Percentiles rank a stretch among this genome's conserved stretches.
These are phyloP conservation scores for Aphanomyces cochlioides DNA, from an alignment of 352 stramenopile species.

Conservation along the genomic window DNA sequence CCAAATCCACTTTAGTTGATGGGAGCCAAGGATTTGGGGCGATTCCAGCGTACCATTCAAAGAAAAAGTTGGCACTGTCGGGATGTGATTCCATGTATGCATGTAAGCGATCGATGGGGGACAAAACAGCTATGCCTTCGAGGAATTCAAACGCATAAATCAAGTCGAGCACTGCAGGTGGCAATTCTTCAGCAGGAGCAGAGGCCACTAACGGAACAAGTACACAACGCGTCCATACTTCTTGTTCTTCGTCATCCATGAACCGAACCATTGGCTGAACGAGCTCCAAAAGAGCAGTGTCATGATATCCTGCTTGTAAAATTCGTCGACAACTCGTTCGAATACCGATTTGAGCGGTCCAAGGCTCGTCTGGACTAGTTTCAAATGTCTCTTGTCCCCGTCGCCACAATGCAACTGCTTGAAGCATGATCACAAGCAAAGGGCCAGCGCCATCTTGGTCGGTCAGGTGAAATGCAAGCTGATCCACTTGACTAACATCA, in stretches of 20 bases:
- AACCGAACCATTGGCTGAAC: conserved; percentile 9
- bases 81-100: conserved; percentile 46
- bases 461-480: conserved; percentile 59
- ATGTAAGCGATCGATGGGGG: conserved; percentile 65
- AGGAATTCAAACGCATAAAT: conserved; percentile 44
- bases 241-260: conserved; percentile 12
- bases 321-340: conserved; percentile 1
- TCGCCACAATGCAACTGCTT: not conserved
- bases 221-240: not conserved
- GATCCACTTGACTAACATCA: conserved; percentile 74
- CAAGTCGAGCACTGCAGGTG: not conserved
- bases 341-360: not conserved
- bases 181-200: not conserved
- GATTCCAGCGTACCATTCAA: conserved; percentile 73
- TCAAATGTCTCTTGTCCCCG: not conserved
- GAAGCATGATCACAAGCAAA: conserved; percentile 1
- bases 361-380: not conserved
- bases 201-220: conserved; percentile 16
- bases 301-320: conserved; percentile 11
- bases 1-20: conserved; percentile 31
- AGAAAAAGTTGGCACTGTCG: conserved; percentile 43
- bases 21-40: conserved; percentile 60
- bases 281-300: not conserved
- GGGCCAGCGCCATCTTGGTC: conserved; percentile 47
- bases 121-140: conserved; percentile 77